Evolutionary conservation across 306 rosid genomes (phyloP), one percentile per base, ranked within the genome.

Genomic region (Datisca glomerata): DNA sequence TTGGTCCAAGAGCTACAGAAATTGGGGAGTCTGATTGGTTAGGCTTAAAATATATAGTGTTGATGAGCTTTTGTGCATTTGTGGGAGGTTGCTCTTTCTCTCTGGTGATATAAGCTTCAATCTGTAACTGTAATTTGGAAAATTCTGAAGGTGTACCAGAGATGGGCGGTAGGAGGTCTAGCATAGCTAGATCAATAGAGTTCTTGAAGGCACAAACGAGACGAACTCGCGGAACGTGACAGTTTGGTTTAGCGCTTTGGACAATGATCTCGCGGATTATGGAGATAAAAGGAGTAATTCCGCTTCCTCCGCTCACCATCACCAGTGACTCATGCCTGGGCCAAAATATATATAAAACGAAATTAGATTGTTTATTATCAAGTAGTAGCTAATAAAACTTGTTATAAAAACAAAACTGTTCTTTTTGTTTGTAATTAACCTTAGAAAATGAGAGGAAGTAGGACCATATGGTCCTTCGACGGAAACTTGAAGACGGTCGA

Each of bases 401-500:
- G n/a, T 12, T 31, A 8, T 31, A 31, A 31, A 31, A 31, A n/a
- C n/a, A n/a, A n/a, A n/a, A n/a, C n/a, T n/a, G n/a, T n/a, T 8
- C 11, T 28, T 28, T 12, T 1, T 6, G 33, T 6, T 8, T 28
- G 33, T 28, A 6, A 6, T 8, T 2, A 12, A 79, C 83, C 85
- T 75, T 28, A 72, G 52, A 56, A 69, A 72, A 40, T 60, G 52
- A 19, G 60, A 20, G 8, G 70, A 9, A 22, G 51, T 24, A 8
- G 78, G 81, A 6, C 93, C 93, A 64, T 80, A 80, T 3, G 93
- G 93, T 43, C 93, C 93, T 61, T 80, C 81, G 60, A 80, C 74
- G 34, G 93, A 76, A 42, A 70, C 72, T 4, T 47, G 43, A 43
- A 75, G 45, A 43, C 53, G 73, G 35, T 67, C 72, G 40, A 66